A percentile compares a stretch with the other conserved stretches of the same genome.
phyloP scores from a whole-genome alignment of 2,329 filamentous ascomycete genomes.

The Coleophoma eucalyptorum region DNA sequence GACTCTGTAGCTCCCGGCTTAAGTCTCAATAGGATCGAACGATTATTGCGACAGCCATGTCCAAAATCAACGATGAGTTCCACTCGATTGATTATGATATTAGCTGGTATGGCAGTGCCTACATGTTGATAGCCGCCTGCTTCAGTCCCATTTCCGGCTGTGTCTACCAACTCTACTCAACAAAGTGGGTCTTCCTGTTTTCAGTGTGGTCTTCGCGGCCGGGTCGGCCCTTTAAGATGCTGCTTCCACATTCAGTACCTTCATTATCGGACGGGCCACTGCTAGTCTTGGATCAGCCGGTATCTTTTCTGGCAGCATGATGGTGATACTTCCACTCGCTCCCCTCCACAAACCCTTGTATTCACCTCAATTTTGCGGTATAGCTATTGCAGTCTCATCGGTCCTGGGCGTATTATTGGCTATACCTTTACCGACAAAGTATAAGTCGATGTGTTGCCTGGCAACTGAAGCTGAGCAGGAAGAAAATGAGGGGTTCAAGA shows the following conservation, averaged over 20 bases:
- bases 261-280: constrained; percentile 29
- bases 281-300: constrained; percentile 27
- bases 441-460: constrained; percentile 28
- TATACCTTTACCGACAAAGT: constrained; percentile 24
- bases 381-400: constrained; percentile 1
- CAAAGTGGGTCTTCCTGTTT: constrained; percentile 11
- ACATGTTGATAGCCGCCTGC: constrained; percentile 25
- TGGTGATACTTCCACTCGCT: constrained; percentile 1
- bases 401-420: constrained; percentile 18
- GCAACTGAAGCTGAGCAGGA: too few relatives aligned
- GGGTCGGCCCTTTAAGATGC: constrained; percentile 20
- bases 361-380: constrained; percentile 22
- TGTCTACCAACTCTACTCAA: constrained; percentile 14
- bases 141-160: constrained; percentile 12
- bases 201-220: constrained; percentile 11
- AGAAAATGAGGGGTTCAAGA: too few relatives aligned
- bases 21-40: too few relatives aligned
- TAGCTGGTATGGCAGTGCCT: constrained; percentile 34
- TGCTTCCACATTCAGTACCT: constrained; percentile 27
- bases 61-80: too few relatives aligned
- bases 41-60: constrained; percentile 41
- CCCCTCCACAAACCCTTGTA: constrained; percentile 4
- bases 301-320: constrained; percentile 25
- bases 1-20: too few relatives aligned
- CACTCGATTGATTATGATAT: constrained; percentile 16